phyloP scores from a whole-genome alignment of 2,329 filamentous ascomycete species.

The Colletotrichum noveboracense region DNA sequence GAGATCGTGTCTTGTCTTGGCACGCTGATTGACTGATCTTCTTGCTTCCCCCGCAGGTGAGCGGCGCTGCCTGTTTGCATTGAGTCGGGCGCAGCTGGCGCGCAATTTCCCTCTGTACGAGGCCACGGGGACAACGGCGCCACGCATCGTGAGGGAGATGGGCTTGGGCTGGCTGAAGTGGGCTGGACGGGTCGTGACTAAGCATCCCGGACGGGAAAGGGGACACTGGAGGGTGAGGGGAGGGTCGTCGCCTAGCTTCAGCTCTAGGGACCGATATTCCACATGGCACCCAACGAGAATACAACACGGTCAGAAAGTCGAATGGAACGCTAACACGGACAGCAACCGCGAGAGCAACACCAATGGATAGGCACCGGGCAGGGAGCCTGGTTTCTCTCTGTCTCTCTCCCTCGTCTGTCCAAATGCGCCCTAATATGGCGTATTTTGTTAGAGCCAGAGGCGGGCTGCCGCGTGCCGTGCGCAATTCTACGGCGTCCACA shows the following conservation, averaged over 20 bases:
- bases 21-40: not conserved
- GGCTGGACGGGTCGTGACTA: not conserved
- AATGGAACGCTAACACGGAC: not conserved
- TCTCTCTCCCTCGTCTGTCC: not conserved
- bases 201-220: not conserved
- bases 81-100: not conserved
- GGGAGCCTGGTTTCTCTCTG: not conserved
- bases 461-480: not conserved
- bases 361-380: not conserved
- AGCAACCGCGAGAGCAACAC: not conserved
- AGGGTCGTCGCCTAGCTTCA: not conserved
- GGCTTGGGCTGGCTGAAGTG: not conserved
- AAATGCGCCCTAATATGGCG: not conserved
- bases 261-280: not conserved
- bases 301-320: not conserved
- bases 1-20: not conserved
- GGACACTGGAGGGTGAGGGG: not conserved
- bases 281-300: not conserved
- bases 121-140: not conserved
- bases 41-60: not conserved
- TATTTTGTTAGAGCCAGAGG: not conserved
- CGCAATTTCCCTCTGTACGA: constrained; percentile 18
- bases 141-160: constrained; percentile 7
- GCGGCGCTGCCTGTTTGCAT: not conserved
- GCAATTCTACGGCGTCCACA: not conserved